Evolutionary conservation across 2,329 filamentous ascomycete species (phyloP).

Genomic region (Trichoderma sp.): DNA sequence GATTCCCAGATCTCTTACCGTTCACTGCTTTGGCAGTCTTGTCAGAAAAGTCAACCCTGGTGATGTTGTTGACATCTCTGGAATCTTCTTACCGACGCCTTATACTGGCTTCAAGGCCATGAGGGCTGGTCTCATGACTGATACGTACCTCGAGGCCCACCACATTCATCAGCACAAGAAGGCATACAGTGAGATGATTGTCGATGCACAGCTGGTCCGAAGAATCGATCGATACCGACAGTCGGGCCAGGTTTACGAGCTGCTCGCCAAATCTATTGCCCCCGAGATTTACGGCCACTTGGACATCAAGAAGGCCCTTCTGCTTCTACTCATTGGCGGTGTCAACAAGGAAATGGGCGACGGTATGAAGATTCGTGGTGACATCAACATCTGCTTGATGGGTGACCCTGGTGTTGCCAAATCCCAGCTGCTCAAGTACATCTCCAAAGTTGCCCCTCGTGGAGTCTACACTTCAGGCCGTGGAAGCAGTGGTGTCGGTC

Average conservation of each 20-base stretch:
- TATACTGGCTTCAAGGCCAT: slow-evolving; percentile 99
- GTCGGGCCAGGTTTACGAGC: slow-evolving; percentile 92
- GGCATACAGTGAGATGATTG: slow-evolving; percentile 88
- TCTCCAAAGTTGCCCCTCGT: slow-evolving; percentile 94
- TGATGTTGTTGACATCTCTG: slow-evolving; percentile 90
- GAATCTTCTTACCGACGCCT: slow-evolving; percentile 94
- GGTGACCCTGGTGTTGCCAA: slow-evolving; percentile 99
- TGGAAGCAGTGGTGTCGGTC: slow-evolving; percentile 79
- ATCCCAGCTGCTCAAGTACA: slow-evolving; percentile 97
- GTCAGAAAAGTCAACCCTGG: slow-evolving; percentile 89
- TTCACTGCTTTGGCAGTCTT: slow-evolving; percentile 85
- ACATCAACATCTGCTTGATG: slow-evolving; percentile 99
- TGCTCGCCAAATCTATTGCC: slow-evolving; percentile 92
- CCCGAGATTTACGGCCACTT: slow-evolving; percentile 96
- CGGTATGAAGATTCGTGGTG: slow-evolving; percentile 97
- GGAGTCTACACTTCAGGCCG: slow-evolving; percentile 84
- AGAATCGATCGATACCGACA: slow-evolving; percentile 85
- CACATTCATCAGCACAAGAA: slow-evolving; percentile 96
- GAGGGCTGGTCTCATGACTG: slow-evolving; percentile 90
- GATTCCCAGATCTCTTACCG: slow-evolving; percentile 87
- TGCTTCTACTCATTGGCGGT: slow-evolving; percentile 94
- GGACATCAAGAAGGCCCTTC: slow-evolving; percentile 95
- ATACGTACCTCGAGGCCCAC: slow-evolving; percentile 96
- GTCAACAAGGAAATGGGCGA: slow-evolving; percentile 97
- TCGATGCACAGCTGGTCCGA: slow-evolving; percentile 77